A percentile compares a stretch with the other conserved stretches of the same genome.
Evolutionary conservation across 2,329 filamentous ascomycete species (phyloP).

Genomic region (Fusarium devonianum): DNA sequence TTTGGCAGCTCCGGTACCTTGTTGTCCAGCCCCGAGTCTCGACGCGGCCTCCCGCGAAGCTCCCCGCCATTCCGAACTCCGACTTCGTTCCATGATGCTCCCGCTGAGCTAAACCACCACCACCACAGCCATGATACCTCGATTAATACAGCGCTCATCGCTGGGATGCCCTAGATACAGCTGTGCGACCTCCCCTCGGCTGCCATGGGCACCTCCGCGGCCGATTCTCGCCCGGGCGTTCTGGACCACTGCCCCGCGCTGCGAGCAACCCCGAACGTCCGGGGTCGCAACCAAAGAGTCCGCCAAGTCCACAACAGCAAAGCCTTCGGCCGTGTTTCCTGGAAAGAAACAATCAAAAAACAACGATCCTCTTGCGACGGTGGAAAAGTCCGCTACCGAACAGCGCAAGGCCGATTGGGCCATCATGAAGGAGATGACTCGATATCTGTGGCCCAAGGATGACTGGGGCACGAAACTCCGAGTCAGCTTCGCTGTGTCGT

Average conservation of each 20-base stretch:
- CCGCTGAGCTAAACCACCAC: conserved; percentile 36
- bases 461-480: conserved; percentile 75
- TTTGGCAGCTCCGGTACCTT: conserved; percentile 32
- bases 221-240: conserved; percentile 41
- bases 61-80: conserved; percentile 38
- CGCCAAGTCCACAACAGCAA: conserved; percentile 28
- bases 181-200: conserved; percentile 38
- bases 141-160: conserved; percentile 46
- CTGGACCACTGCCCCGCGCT: conserved; percentile 44
- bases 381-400: conserved; percentile 71
- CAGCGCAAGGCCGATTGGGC: conserved; percentile 98
- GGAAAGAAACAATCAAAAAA: conserved; percentile 32
- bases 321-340: conserved; percentile 28
- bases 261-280: conserved; percentile 37
- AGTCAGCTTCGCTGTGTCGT: conserved; percentile 81
- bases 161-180: conserved; percentile 45
- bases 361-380: conserved; percentile 44
- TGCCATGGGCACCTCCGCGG: conserved; percentile 42
- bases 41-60: conserved; percentile 16
- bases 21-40: conserved; percentile 18
- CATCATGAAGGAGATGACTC: conserved; percentile 97
- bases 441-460: conserved; percentile 95
- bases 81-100: conserved; percentile 39
- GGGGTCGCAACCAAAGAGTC: conserved; percentile 27
- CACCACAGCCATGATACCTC: conserved; percentile 47